Conservation (phyloP, 805 yeast genomes). For the Vanderwaltozyma polyspora region DNA sequence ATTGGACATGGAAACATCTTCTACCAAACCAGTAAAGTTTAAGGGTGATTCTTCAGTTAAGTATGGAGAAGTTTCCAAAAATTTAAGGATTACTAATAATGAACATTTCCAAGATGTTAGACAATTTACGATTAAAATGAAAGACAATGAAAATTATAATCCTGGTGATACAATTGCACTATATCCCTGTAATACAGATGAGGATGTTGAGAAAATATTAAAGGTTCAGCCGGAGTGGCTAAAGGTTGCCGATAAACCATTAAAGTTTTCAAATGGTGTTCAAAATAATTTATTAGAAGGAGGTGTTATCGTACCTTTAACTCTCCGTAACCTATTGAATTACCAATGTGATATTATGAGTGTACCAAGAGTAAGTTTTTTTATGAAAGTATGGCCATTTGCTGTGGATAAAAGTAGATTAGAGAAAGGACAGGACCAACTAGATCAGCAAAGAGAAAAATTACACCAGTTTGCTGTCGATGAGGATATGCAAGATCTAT, state of each 20-base stretch:
- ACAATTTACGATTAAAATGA: conserved; percentile 35
- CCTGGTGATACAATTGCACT: conserved; percentile 81
- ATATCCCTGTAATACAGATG: conserved; percentile 60
- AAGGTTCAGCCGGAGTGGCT: conserved; percentile 61
- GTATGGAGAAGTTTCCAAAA: conserved; percentile 38
- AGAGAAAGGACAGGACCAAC: conserved; percentile 21
- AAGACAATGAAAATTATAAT: conserved; percentile 27
- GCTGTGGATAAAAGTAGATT: conserved; percentile 37
- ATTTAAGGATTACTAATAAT: conserved; percentile 50
- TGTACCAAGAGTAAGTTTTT: conserved; percentile 78
- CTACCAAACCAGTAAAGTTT: conserved; percentile 4
- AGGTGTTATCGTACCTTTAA: conserved; percentile 49
- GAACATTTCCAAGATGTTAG: conserved; percentile 91
- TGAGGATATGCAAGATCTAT: conserved; percentile 71
- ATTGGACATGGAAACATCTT: not conserved
- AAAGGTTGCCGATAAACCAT: conserved; percentile 50
- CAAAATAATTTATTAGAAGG: conserved; percentile 36
- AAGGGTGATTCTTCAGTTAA: conserved; percentile 9
- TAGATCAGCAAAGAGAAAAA: conserved; percentile 60
- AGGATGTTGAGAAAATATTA: conserved; percentile 53
- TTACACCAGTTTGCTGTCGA: conserved; percentile 61
- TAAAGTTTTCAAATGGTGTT: conserved; percentile 20
- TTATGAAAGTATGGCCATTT: conserved; percentile 63
- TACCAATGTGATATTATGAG: conserved; percentile 76
- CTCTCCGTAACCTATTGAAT: conserved; percentile 60